Conservation (phyloP, 129 eudicot species). For the Artemisia annua region DNA sequence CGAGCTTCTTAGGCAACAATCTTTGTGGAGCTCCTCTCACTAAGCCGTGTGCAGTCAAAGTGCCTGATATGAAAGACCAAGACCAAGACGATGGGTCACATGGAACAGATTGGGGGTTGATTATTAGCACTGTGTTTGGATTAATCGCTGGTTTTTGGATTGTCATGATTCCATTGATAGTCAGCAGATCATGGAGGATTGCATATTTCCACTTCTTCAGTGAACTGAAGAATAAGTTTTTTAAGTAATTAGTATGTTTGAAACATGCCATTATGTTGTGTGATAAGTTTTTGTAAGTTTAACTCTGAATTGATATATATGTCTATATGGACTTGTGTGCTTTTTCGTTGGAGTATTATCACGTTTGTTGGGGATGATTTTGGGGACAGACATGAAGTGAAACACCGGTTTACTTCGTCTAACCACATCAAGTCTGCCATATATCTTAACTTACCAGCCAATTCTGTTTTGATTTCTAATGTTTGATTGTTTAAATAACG, state of each 20-base stretch:
- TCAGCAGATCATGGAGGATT: conserved; percentile 34
- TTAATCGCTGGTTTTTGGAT: conserved; percentile 35
- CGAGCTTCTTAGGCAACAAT: no score
- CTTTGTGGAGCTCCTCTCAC: conserved; percentile 37
- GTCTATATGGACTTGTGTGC: no score
- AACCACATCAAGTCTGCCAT: no score
- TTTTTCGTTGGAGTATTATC: no score
- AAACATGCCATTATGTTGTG: background rate
- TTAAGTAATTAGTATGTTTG: background rate
- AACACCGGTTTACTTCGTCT: no score
- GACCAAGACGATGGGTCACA: background rate
- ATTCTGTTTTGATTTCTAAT: no score
- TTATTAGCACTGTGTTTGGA: conserved; percentile 18
- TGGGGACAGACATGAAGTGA: no score
- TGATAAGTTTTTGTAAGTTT: background rate
- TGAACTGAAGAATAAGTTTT: conserved; percentile 20
- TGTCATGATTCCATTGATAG: conserved; percentile 24
- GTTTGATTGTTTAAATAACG: no score
- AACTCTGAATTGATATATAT: no score
- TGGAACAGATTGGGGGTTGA: conserved; percentile 27
- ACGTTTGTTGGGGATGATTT: no score
- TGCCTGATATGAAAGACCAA: background rate
- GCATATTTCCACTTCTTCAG: conserved; percentile 17
- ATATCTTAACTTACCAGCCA: no score
- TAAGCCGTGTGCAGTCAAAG: background rate